Base-by-base conservation (phyloP, 345 rosid species). In the Bruguiera sexangula region DNA sequence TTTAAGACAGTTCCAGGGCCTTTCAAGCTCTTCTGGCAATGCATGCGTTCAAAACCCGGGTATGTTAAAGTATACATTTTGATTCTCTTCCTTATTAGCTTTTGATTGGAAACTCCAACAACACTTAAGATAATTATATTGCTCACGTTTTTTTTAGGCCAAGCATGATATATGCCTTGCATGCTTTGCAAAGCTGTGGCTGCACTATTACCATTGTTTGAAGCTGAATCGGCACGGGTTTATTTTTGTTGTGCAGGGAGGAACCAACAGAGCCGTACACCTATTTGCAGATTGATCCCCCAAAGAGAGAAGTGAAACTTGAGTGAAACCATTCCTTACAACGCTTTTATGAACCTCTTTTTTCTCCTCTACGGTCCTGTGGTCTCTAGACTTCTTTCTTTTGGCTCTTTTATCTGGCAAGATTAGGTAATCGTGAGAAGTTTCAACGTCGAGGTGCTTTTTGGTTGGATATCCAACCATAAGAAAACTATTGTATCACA, bases 41-140 rank as follows among this genome's bases (percentile, higher is more conserved):
- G 99, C 83, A 92, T 95, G 96, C 93, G 94, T 61, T 95, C 99
- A 26, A 92, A 95, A 79, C 98, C 99, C 20, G 96, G 97, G 99
- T 92, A 82, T 58, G 89, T 77, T 11, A 16, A 26, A 27, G 32
- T 34, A 10, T 69, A 32, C 21, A 2, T 61, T 24, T 26, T 27
- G 27, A 58, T n/a, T 58, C 11, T 37, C 37, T 70, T 7, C 31
- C 5, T 4, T 43, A 4, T 16, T 58, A 13, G n/a, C 11, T 9
- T 37, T 34, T 22, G 39, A 53, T 54, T 24, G 30, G 30, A 37
- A 6, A 54, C 20, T 62, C 54, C 30, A n/a, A 34, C 57, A 8
- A 48, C 19, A 30, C 32, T 15, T 18, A 60, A 10, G 8, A 21
- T 8, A 48, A n/a, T 21, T 2, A 31, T 37, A 6, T 34, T 53